Evolutionary conservation across 352 stramenopile species (phyloP).

Genomic region (Blastocystis sp.): DNA sequence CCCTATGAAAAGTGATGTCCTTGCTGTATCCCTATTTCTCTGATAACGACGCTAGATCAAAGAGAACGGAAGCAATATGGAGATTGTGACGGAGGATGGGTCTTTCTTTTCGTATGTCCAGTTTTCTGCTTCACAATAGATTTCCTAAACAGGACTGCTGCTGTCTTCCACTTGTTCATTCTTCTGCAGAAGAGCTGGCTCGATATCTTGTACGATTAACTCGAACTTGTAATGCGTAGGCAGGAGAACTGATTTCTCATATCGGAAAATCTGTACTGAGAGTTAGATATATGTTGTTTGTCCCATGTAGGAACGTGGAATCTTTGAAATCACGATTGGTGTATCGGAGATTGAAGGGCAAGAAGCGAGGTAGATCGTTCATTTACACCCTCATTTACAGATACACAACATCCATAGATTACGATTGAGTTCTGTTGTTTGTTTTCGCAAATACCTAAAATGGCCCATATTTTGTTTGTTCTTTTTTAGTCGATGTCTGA

Average conservation of each 20-base stretch:
- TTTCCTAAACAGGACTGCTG: slow-evolving; percentile 47
- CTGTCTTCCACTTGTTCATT: slow-evolving; percentile 43
- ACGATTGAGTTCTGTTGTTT: slow-evolving; percentile 12
- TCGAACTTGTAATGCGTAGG: not conserved
- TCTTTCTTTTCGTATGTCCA: slow-evolving; percentile 8
- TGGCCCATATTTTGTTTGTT: not conserved
- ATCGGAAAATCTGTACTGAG: not conserved
- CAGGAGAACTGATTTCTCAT: not conserved
- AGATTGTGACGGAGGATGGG: not conserved
- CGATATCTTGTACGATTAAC: not conserved
- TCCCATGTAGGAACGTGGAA: slow-evolving; percentile 6
- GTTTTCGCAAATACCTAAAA: not conserved
- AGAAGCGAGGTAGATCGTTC: not conserved
- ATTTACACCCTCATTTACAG: not conserved
- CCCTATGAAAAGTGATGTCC: slow-evolving; percentile 48
- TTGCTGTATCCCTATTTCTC: not conserved
- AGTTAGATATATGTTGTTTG: not conserved
- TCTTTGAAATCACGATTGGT: slow-evolving; percentile 33
- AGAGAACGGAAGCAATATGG: slow-evolving; percentile 33
- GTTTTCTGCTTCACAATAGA: not conserved
- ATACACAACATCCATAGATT: slow-evolving; percentile 9
- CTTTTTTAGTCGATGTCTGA: slow-evolving; percentile 17
- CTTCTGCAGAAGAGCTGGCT: slow-evolving; percentile 35
- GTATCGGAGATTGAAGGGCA: slow-evolving; percentile 36
- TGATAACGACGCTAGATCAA: not conserved